phyloP scores from a whole-genome alignment of 106 monocot genomes.

The Xerophyta viscosa region DNA sequence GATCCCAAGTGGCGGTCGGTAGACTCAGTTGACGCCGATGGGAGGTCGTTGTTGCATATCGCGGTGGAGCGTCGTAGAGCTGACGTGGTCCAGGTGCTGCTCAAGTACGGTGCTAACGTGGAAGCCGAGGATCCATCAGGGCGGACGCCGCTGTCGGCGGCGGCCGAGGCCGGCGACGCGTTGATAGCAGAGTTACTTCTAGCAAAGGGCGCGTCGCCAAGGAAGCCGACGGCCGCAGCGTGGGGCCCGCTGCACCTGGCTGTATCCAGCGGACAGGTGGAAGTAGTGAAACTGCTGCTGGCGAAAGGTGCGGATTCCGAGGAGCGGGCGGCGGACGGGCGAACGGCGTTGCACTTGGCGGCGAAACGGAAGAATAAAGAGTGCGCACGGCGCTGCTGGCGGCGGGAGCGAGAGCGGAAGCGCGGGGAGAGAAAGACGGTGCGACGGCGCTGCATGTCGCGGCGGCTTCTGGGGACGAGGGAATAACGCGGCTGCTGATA shows the following conservation, averaged over 20 bases:
- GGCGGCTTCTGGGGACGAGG: conserved; percentile 31
- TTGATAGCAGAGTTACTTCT: conserved; percentile 43
- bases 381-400: conserved; percentile 19
- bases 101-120: conserved; percentile 42
- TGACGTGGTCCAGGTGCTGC: conserved; percentile 44
- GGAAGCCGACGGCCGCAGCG: conserved; percentile 8
- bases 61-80: conserved; percentile 31
- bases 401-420: conserved; percentile 25
- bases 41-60: conserved; percentile 33
- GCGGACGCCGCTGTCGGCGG: conserved; percentile 36
- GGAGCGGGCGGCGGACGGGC: conserved; percentile 23
- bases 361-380: conserved; percentile 21
- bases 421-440: conserved; percentile 23
- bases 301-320: conserved; percentile 22
- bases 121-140: conserved; percentile 20
- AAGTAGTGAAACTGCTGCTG: conserved; percentile 32
- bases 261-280: conserved; percentile 23
- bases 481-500: conserved; percentile 22
- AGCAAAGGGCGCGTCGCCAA: conserved; percentile 22
- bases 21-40: conserved; percentile 27
- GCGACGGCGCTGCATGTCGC: conserved; percentile 39
- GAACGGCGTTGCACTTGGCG: conserved; percentile 37
- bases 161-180: conserved; percentile 33
- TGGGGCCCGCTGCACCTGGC: conserved; percentile 35
- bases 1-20: conserved; percentile 44